Evolutionary conservation across 2,329 filamentous ascomycete genomes (phyloP).

Genomic region (Cladosporium phlei): DNA sequence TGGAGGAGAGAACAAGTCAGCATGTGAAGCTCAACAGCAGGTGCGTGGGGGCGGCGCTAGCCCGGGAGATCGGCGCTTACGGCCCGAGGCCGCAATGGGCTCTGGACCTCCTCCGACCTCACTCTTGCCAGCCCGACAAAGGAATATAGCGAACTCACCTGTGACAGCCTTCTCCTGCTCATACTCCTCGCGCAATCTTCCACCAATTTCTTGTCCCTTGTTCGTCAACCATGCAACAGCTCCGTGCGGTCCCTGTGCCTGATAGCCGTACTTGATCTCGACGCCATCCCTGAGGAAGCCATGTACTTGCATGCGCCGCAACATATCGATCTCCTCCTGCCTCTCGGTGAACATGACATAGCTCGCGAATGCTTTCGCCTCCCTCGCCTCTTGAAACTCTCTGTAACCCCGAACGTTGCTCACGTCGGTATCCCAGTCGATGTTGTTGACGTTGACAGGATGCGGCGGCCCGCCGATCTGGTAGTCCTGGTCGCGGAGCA

Average conservation of each 20-base stretch:
- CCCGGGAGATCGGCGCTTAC: slow-evolving; percentile 6
- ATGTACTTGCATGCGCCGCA: background rate
- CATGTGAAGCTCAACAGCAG: slow-evolving; percentile 6
- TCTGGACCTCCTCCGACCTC: slow-evolving; percentile 7
- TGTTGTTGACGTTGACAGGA: background rate
- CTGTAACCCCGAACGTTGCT: slow-evolving; percentile 8
- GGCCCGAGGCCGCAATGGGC: background rate
- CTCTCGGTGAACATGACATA: slow-evolving; percentile 1
- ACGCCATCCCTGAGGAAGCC: slow-evolving; percentile 7
- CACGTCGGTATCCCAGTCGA: background rate
- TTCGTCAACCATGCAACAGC: slow-evolving; percentile 8
- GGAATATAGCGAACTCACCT: background rate
- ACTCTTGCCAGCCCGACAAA: slow-evolving; percentile 1
- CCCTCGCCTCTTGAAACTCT: slow-evolving; percentile 10
- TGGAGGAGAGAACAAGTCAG: slow-evolving; percentile 1
- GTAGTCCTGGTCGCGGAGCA: background rate
- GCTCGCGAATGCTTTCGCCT: slow-evolving; percentile 13
- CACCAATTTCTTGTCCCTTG: slow-evolving; percentile 14
- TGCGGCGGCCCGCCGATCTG: background rate
- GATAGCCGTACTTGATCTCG: slow-evolving; percentile 11
- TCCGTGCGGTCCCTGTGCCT: slow-evolving; percentile 9
- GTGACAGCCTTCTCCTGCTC: slow-evolving; percentile 1
- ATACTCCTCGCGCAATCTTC: slow-evolving; percentile 3
- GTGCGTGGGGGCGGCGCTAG: background rate
- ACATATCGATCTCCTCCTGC: background rate